Conservation (phyloP, 495 filamentous ascomycete species). For the Neurospora sp. region DNA sequence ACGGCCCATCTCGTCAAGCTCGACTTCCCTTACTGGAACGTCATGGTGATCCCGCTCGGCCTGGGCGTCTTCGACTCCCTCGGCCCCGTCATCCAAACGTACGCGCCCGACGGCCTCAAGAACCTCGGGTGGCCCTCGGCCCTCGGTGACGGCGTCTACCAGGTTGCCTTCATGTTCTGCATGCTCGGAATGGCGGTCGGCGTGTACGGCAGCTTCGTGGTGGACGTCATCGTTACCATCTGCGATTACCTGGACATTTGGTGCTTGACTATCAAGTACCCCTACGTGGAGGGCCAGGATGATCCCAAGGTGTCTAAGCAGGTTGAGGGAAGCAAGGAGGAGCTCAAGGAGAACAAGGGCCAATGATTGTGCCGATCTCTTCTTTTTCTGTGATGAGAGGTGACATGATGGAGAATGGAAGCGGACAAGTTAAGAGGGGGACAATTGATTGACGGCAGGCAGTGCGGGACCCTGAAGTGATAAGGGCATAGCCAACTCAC, state of each 20-base stretch:
- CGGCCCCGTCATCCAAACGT: constrained; percentile 50
- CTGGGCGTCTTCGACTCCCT: constrained; percentile 67
- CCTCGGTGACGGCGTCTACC: constrained; percentile 63
- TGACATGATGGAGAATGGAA: background rate
- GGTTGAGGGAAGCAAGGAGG: background rate
- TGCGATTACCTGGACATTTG: constrained; percentile 97
- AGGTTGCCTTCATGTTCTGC: constrained; percentile 76
- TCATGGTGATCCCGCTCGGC: constrained; percentile 57
- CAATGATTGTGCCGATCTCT: constrained; percentile 7
- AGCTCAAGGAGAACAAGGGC: constrained; percentile 18
- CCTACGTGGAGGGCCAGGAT: constrained; percentile 36
- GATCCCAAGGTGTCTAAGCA: constrained; percentile 12
- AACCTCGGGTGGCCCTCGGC: constrained; percentile 67
- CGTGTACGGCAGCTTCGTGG: constrained; percentile 91
- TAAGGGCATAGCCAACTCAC: background rate
- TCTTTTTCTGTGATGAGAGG: background rate
- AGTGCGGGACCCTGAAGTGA: background rate
- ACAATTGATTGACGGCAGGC: background rate
- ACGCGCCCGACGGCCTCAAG: constrained; percentile 36
- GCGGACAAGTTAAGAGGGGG: background rate
- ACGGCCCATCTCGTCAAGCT: constrained; percentile 79
- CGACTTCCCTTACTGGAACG: constrained; percentile 79
- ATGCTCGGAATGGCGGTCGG: constrained; percentile 73
- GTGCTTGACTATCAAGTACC: constrained; percentile 93
- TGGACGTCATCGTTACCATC: constrained; percentile 91